Base-by-base conservation (phyloP, 2,329 filamentous ascomycete genomes). In the Aspergillus tamarii region DNA sequence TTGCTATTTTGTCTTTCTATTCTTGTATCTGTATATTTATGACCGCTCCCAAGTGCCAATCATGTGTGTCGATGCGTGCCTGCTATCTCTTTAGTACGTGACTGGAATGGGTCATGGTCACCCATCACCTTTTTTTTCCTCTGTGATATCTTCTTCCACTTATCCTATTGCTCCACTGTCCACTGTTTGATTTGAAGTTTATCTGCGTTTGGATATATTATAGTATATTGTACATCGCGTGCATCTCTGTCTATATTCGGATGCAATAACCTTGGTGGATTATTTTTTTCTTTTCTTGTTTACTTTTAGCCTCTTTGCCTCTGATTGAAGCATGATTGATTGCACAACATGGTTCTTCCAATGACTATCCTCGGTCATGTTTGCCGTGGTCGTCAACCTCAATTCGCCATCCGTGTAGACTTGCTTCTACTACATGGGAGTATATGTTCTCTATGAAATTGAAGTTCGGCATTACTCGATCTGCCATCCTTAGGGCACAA, bases 1-100 rank as follows among this genome's bases (percentile, higher is more conserved):
- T 28, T 39, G 56, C 52, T 60, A 36, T 21, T 32, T 48, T 43
- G 34, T 60, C 26, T 41, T 16, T 41, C 16, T 19, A 28, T 56
- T 58, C 34, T 62, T 63, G 53, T 54, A 43, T 41, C 41, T 67
- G 64, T 63, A 66, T 30, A 66, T 57, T 60, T 56, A 62, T 56
- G 64, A 63, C 46, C 23, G 45, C 57, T 61, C 19, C 43, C 34
- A 52, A 52, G 52, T n/a, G 32, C 32, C n/a, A 54, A 8, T 36
- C 30, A n/a, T 21, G 19, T 53, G 16, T 32, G 43, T 23, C 34
- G 34, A 63, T 30, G n/a, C 14, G 34, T 61, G 26, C 52, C n/a
- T 50, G 7, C 46, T 10, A 19, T n/a, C 14, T 21, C 10, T 12
- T 32, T 14, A 26, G 26, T 26, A n/a, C 28, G 16, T 9, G 39